Base-by-base conservation (phyloP, 345 rosid species). In the Sonneratia alba region DNA sequence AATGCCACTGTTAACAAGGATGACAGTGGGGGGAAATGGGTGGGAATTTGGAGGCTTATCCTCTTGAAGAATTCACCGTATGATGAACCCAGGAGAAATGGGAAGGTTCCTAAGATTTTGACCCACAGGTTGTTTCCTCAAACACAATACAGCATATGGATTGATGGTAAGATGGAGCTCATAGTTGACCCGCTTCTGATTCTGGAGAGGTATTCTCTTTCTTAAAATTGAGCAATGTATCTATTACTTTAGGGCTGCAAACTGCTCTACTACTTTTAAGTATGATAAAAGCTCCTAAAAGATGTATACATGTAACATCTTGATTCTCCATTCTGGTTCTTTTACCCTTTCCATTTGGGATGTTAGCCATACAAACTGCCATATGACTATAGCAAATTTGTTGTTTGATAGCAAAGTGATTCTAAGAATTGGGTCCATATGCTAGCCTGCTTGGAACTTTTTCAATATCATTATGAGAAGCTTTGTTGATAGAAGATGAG, bases 111-210 rank as follows among this genome's bases (percentile, higher is more conserved):
- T 0, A 92, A 92, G 79, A 96, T 96, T 77, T 80, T 96, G 86
- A 92, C 99, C 72, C 99, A 92, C 82, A 88, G 99, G 84, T 79
- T 96, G 76, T 92, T 92, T 82, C 99, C 97, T 77, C 79, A 89
- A 79, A 88, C 97, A 13, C 95, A 82, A 59, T 92, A 91, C 88
- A 96, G 93, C 84, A 96, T 96, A 70, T 96, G 99, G 99, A 91
- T 96, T 74, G 98, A 96, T 84, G 98, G 94, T 69, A 92, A 96
- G 79, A 95, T 95, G 98, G 99, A 96, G 91, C 85, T 96, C 78
- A 82, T 87, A 67, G 95, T 92, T 59, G 98, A 91, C 69, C 98
- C 99, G 8, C 76, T 92, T 77, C 89, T 86, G 72, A 87, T 96
- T 68, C 82, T 96, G 43, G 99, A 96, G 83, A 96, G 99, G 98